These are phyloP conservation scores for Hypsizygus marmoreus DNA, from an alignment of 768 basidiomycete genomes.

Conservation along the genomic window DNA sequence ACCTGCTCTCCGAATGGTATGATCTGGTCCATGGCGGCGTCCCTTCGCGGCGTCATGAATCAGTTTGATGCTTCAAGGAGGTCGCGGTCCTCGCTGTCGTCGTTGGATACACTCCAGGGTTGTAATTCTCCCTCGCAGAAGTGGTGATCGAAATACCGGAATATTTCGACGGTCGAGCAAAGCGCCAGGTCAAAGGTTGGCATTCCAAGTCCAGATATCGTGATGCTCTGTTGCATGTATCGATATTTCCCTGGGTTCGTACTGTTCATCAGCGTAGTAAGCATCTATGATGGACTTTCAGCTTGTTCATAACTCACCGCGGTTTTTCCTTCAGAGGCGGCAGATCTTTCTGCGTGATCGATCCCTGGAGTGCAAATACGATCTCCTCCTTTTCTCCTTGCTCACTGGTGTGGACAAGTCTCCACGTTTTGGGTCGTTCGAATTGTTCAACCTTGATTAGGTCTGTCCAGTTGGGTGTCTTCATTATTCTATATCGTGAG, in stretches of 20 bases:
- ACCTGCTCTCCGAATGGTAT: constrained; percentile 8
- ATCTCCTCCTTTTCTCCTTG: background rate
- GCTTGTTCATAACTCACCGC: no score
- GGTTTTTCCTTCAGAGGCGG: constrained; percentile 1
- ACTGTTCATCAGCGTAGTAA: background rate
- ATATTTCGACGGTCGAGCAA: constrained; percentile 1
- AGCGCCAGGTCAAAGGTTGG: constrained; percentile 5
- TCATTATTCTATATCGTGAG: background rate
- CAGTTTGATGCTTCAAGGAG: constrained; percentile 8
- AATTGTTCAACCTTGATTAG: background rate
- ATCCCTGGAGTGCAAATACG: background rate
- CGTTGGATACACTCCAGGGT: background rate
- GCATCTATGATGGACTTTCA: no score
- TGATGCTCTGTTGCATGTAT: constrained; percentile 5
- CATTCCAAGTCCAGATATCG: constrained; percentile 1
- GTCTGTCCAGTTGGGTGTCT: constrained; percentile 1
- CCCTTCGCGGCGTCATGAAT: constrained; percentile 10
- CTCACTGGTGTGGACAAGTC: background rate
- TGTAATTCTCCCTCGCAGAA: constrained; percentile 3
- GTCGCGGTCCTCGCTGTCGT: background rate
- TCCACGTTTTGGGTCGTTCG: background rate
- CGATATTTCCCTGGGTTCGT: background rate
- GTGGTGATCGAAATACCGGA: constrained; percentile 2
- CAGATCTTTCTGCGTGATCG: background rate
- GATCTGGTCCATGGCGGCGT: background rate